Evolutionary conservation across 768 basidiomycete genomes (phyloP).

Genomic region (Amanita exitialis): DNA sequence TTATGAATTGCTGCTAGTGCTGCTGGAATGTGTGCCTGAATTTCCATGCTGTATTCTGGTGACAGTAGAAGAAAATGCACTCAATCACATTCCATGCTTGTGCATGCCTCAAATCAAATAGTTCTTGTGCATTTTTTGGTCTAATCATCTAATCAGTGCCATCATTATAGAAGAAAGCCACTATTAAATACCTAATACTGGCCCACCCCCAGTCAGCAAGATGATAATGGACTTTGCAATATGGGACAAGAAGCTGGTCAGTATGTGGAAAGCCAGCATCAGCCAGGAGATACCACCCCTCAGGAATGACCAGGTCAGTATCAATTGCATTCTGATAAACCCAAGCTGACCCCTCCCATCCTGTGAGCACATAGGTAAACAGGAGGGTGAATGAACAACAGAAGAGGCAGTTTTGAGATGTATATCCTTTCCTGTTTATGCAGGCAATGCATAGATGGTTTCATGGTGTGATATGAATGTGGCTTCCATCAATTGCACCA

Average conservation of each 20-base stretch:
- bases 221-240: conserved; percentile 25
- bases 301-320: conserved; percentile 16
- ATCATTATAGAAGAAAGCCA: not conserved
- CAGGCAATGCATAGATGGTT: not conserved
- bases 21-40: conserved; percentile 14
- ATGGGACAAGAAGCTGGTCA: conserved; percentile 23
- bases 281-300: conserved; percentile 23
- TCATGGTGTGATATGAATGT: conserved; percentile 4
- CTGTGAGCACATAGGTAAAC: conserved; percentile 17
- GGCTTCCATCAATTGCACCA: conserved; percentile 11
- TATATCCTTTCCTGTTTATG: conserved; percentile 10
- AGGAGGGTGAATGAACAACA: conserved; percentile 16
- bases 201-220: conserved; percentile 24
- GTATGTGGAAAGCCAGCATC: conserved; percentile 25
- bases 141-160: conserved; percentile 5
- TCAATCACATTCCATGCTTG: conserved; percentile 14
- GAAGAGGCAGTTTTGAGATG: conserved; percentile 21
- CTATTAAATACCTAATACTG: conserved; percentile 9
- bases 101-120: conserved; percentile 17
- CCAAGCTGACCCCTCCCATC: conserved; percentile 20
- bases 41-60: conserved; percentile 7
- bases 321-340: conserved; percentile 15
- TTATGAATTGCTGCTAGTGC: conserved; percentile 17
- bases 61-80: conserved; percentile 1
- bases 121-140: conserved; percentile 13